Evolutionary conservation across 2,329 filamentous ascomycete species (phyloP).

Genomic region (Aspergillus pseudoterreus): DNA sequence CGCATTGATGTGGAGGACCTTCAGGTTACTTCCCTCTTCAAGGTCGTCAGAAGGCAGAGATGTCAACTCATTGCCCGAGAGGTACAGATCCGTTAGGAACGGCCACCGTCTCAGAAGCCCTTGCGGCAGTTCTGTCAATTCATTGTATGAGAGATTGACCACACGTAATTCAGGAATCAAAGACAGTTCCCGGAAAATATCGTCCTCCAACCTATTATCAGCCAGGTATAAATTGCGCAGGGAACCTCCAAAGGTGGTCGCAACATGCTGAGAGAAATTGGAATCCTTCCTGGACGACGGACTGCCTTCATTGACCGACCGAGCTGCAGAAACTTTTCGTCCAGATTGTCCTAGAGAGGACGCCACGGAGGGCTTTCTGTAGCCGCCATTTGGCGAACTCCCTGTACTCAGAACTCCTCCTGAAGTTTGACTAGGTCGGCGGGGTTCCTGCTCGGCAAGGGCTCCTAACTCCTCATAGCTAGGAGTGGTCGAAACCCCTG

Average conservation of each 20-base stretch:
- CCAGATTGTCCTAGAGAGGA: constrained; percentile 74
- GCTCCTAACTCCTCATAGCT: constrained; percentile 75
- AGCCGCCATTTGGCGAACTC: constrained; percentile 59
- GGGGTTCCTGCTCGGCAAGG: constrained; percentile 58
- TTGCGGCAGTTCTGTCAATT: constrained; percentile 86
- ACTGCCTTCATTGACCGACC: constrained; percentile 57
- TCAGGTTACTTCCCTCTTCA: constrained; percentile 81
- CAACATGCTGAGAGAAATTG: constrained; percentile 71
- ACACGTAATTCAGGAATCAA: constrained; percentile 78
- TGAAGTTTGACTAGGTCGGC: constrained; percentile 82
- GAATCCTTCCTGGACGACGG: constrained; percentile 77
- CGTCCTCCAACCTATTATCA: constrained; percentile 90
- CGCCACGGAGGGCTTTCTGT: constrained; percentile 76
- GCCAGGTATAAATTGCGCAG: constrained; percentile 81
- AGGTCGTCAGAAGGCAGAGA: constrained; percentile 90
- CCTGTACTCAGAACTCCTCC: constrained; percentile 71
- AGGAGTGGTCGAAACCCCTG: constrained; percentile 56
- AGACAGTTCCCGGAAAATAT: constrained; percentile 88
- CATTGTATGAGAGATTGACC: constrained; percentile 92
- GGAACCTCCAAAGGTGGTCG: constrained; percentile 83
- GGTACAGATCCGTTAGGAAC: constrained; percentile 83
- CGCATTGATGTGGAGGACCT: constrained; percentile 90
- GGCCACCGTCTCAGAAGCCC: constrained; percentile 86
- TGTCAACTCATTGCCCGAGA: constrained; percentile 92
- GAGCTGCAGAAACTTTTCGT: constrained; percentile 79